Percentiles rank a stretch among this genome's conserved stretches.
Evolutionary conservation across 345 rosid species (phyloP).

Genomic region (Zanthoxylum bungeanum): DNA sequence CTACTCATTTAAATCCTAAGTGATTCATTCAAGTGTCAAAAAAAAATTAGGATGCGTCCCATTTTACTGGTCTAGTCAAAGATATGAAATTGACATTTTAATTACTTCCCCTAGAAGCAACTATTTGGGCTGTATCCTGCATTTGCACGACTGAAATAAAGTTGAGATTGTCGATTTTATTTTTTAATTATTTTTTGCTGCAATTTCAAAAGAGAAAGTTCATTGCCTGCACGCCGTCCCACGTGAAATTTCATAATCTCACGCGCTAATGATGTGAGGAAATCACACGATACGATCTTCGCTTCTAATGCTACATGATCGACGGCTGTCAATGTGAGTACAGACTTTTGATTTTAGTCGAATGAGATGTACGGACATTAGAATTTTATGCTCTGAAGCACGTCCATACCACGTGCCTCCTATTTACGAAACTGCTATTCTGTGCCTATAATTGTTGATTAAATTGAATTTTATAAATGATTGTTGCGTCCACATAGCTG

Average conservation of each 20-base stretch:
- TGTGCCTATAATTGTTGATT: not conserved
- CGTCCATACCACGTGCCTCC: slow-evolving; percentile 10
- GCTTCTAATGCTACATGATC: too few relatives aligned
- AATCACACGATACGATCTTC: not conserved
- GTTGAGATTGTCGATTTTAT: not conserved
- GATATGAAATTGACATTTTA: slow-evolving; percentile 1
- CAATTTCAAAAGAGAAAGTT: not conserved
- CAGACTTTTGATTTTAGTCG: not conserved
- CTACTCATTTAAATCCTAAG: too few relatives aligned
- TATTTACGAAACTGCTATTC: not conserved
- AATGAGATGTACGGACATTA: not conserved
- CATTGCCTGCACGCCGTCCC: slow-evolving; percentile 20
- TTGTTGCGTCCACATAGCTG: slow-evolving; percentile 24
- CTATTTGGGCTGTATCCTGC: not conserved
- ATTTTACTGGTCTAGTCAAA: not conserved
- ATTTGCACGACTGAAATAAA: not conserved
- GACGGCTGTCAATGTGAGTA: slow-evolving; percentile 1
- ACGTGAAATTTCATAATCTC: not conserved
- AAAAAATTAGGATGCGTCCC: not conserved
- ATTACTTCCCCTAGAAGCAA: not conserved
- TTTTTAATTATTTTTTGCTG: not conserved
- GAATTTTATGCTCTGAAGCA: slow-evolving; percentile 22
- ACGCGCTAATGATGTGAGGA: not conserved
- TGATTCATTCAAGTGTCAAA: too few relatives aligned
- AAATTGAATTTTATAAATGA: slow-evolving; percentile 15